These are phyloP conservation scores for Calonectria hongkongensis DNA, from an alignment of 2,329 filamentous ascomycete genomes.

Conservation along the genomic window DNA sequence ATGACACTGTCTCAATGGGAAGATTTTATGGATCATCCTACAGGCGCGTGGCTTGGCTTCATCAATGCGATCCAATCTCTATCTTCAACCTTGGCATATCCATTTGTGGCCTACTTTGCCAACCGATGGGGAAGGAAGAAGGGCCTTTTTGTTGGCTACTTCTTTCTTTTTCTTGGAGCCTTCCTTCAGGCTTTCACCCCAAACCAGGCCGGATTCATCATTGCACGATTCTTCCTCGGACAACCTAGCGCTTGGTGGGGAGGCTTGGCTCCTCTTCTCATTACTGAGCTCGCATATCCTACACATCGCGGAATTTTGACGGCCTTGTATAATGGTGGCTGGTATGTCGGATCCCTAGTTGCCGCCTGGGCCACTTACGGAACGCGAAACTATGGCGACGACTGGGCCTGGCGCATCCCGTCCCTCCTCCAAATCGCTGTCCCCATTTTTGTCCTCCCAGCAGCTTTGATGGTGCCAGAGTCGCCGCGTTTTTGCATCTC, in stretches of 20 bases:
- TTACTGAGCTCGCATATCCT: constrained; percentile 42
- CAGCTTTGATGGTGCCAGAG: constrained; percentile 36
- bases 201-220: constrained; percentile 35
- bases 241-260: constrained; percentile 33
- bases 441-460: constrained; percentile 35
- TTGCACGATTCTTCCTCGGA: constrained; percentile 36
- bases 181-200: constrained; percentile 35
- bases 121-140: constrained; percentile 42
- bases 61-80: constrained; percentile 45
- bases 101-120: constrained; percentile 40
- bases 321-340: constrained; percentile 38
- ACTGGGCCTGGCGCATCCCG: constrained; percentile 68
- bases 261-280: constrained; percentile 36
- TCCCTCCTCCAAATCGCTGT: constrained; percentile 66
- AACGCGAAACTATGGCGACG: constrained; percentile 34
- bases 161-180: constrained; percentile 32
- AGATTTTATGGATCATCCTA: constrained; percentile 42
- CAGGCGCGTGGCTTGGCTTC: constrained; percentile 43
- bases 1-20: constrained; percentile 40
- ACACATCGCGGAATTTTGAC: constrained; percentile 40
- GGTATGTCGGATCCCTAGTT: constrained; percentile 41
- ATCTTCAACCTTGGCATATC: constrained; percentile 35
- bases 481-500: constrained; percentile 36
- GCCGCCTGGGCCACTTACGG: constrained; percentile 43
- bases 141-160: constrained; percentile 37